phyloP scores from a whole-genome alignment of 192 early-diverging fungal genomes.

The Coemansia sp. region DNA sequence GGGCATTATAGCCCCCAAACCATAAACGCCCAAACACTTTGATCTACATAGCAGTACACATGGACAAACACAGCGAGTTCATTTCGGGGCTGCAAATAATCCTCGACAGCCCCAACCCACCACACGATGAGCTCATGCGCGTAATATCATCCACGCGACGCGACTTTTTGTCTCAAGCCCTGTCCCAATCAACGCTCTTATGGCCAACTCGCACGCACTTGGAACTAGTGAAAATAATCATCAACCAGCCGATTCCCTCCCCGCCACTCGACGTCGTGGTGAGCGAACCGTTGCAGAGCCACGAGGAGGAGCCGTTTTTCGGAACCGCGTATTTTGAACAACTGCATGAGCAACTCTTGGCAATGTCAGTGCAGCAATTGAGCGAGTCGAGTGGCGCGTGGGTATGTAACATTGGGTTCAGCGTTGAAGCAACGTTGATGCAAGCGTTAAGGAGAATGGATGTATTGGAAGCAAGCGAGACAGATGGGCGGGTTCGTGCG shows the following conservation, averaged over 20 bases:
- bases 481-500: slow-evolving; percentile 16
- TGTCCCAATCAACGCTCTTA: slow-evolving; percentile 32
- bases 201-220: slow-evolving; percentile 50
- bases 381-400: slow-evolving; percentile 37
- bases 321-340: slow-evolving; percentile 44
- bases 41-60: not conserved
- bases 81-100: slow-evolving; percentile 39
- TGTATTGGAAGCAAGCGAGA: slow-evolving; percentile 33
- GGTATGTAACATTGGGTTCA: slow-evolving; percentile 48
- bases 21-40: too few relatives aligned
- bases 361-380: slow-evolving; percentile 23
- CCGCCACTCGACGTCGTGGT: slow-evolving; percentile 25
- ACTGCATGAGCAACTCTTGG: slow-evolving; percentile 28
- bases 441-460: slow-evolving; percentile 35
- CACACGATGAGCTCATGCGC: slow-evolving; percentile 39
- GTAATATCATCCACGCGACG: slow-evolving; percentile 42
- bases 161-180: slow-evolving; percentile 41
- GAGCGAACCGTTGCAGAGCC: slow-evolving; percentile 26
- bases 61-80: slow-evolving; percentile 48
- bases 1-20: too few relatives aligned
- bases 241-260: slow-evolving; percentile 28
- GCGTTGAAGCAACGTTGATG: slow-evolving; percentile 52
- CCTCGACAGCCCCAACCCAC: slow-evolving; percentile 46
- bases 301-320: slow-evolving; percentile 46
- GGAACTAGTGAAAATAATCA: slow-evolving; percentile 52